phyloP scores from a whole-genome alignment of 768 basidiomycete species.

The Collybiopsis luxurians region DNA sequence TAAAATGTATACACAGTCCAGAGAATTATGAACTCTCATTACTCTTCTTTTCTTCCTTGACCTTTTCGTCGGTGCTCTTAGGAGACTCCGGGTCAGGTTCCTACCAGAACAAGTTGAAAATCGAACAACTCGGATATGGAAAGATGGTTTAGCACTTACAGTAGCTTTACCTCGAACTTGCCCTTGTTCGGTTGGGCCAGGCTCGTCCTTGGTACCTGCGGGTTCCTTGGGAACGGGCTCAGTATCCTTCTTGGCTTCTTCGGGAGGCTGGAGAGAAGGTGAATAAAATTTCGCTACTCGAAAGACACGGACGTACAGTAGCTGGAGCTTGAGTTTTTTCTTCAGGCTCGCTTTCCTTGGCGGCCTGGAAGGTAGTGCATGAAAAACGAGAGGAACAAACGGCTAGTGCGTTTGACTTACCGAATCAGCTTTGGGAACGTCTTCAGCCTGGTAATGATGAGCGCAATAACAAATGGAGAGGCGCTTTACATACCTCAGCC shows the following conservation, averaged over 20 bases:
- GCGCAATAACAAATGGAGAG: background rate
- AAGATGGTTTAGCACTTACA: background rate
- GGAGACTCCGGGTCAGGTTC: slow-evolving; percentile 3
- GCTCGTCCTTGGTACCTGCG: background rate
- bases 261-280: background rate
- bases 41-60: background rate
- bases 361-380: background rate
- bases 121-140: background rate
- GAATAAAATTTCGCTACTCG: background rate
- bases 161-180: background rate
- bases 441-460: background rate
- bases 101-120: background rate
- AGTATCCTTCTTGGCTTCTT: background rate
- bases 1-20: too few relatives aligned
- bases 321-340: background rate
- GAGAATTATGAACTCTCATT: background rate
- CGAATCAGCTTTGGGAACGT: slow-evolving; percentile 3
- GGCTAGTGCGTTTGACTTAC: background rate
- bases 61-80: background rate
- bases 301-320: background rate
- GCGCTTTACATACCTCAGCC: slow-evolving; percentile 3
- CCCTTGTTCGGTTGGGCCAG: slow-evolving; percentile 7
- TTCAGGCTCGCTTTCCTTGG: background rate
- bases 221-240: slow-evolving; percentile 3
- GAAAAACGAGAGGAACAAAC: background rate